Evolutionary conservation across 2,329 filamentous ascomycete species (phyloP), one percentile per base, ranked within the genome.

Genomic region (Fusarium bactridioides): DNA sequence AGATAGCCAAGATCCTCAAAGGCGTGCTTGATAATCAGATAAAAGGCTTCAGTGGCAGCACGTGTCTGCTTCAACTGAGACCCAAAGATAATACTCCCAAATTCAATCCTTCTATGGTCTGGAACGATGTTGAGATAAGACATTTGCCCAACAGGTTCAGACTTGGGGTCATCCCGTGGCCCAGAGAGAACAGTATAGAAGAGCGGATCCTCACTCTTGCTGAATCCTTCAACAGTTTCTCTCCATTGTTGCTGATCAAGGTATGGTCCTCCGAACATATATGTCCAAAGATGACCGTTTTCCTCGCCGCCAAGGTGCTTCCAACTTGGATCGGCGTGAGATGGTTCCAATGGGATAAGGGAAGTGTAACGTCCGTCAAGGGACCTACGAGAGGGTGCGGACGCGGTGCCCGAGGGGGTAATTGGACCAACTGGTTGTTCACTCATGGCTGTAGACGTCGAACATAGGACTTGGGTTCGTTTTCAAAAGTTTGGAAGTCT

Each of bases 41-140:
- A 90, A 67, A 88, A 83, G 0, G 85, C 83, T 76, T 92, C 90
- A 0, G 89, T 92, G 0, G 88, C 86, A 11, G 83, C 84, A 0
- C 83, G 82, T 0, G 88, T 90, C 19, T 86, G 84, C 75, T 89
- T 86, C 21, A 92, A 76, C 3, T 74, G 69, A 0, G 82, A 78
- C 0, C 86, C 83, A 69, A 88, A 87, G 16, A 90, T 79, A 21
- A 92, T 81, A 67, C 82, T 81, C 6, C 90, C 90, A 29, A 91
- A 84, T 72, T 92, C 90, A 2, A 91, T 79, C 27, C 83, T 81
- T 4, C 85, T 82, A 61, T 91, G 82, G 0, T 75, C 70, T 0
- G 85, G 82, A 9, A 84, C 80, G 55, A 89, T 86, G 60, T 83
- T 83, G 73, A 90, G 78, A 61, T 85, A 86, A 1, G 80, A 73